phyloP scores from a whole-genome alignment of 192 early-diverging fungal genomes.

The Allomyces arbusculus region DNA sequence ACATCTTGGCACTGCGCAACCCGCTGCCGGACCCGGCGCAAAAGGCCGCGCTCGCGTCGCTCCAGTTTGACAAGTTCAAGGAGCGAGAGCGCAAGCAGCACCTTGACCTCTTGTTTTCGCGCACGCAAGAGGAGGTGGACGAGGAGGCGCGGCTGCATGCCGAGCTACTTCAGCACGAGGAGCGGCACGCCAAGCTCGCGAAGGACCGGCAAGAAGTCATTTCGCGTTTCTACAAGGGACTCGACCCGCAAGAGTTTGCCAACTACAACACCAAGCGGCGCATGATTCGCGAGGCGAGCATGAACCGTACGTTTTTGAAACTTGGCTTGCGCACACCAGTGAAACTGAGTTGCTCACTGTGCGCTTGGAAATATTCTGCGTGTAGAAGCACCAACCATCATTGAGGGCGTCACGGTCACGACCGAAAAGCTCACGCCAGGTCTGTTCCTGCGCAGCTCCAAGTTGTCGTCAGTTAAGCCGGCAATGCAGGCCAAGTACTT shows the following conservation, averaged over 20 bases:
- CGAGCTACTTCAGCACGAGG: no score
- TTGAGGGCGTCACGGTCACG: slow-evolving; percentile 8
- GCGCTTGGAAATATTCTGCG: no score
- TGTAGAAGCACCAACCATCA: no score
- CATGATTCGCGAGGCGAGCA: no score
- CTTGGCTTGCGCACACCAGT: neutral
- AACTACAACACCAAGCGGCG: no score
- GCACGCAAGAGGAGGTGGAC: slow-evolving; percentile 57
- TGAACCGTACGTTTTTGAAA: no score
- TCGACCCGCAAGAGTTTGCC: no score
- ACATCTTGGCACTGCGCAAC: slow-evolving; percentile 35
- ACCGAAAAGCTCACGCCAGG: slow-evolving; percentile 38
- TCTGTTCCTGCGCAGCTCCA: slow-evolving; percentile 38
- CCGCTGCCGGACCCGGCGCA: slow-evolving; percentile 12
- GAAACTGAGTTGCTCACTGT: no score
- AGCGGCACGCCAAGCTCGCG: no score
- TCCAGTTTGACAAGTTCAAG: slow-evolving; percentile 30
- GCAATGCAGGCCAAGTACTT: slow-evolving; percentile 22
- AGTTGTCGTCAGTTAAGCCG: slow-evolving; percentile 29
- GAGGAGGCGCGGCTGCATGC: neutral
- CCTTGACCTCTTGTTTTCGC: slow-evolving; percentile 41
- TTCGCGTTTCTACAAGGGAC: no score
- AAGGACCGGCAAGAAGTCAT: no score
- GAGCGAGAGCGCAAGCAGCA: slow-evolving; percentile 70
- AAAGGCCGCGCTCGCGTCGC: slow-evolving; percentile 10